Percentiles rank a stretch among this genome's conserved stretches.
Evolutionary conservation across 345 rosid species (phyloP).

Genomic region (Salix brachista): DNA sequence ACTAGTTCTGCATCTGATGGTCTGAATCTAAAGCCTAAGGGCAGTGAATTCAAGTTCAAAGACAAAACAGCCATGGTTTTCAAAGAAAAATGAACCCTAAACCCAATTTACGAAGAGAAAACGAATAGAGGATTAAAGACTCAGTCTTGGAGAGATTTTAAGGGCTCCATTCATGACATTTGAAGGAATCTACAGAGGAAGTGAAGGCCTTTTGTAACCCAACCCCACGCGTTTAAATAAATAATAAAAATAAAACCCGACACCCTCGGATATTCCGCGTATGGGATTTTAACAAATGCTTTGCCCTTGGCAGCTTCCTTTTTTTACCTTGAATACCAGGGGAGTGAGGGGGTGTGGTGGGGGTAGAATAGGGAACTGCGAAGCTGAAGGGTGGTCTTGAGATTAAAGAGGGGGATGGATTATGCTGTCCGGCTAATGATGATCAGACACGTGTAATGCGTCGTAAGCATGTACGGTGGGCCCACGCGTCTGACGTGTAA

Average conservation of each 20-base stretch:
- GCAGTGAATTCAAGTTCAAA: conserved; percentile 50
- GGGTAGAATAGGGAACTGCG: not conserved
- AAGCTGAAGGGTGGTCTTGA: not conserved
- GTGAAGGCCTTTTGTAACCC: not conserved
- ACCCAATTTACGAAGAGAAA: not conserved
- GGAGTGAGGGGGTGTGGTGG: not conserved
- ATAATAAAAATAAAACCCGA: not conserved
- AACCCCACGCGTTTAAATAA: not conserved
- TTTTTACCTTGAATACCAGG: not conserved
- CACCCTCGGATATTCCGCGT: conserved; percentile 13
- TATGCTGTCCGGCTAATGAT: not conserved
- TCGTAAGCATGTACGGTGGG: not conserved
- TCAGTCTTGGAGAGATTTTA: not conserved
- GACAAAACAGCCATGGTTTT: conserved; percentile 40
- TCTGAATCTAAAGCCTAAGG: conserved; percentile 82
- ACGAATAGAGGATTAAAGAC: not conserved
- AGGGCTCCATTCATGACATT: not conserved
- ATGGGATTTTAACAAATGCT: not conserved
- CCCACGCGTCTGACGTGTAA: not conserved
- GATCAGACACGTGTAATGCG: not conserved
- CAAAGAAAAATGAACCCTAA: not conserved
- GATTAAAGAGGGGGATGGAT: not conserved
- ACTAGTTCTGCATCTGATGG: conserved; percentile 86
- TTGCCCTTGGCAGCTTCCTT: not conserved
- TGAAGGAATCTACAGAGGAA: conserved; percentile 7